These are phyloP conservation scores for Beta lomatogona DNA, from an alignment of 179 eudicot species.

Conservation along the genomic window DNA sequence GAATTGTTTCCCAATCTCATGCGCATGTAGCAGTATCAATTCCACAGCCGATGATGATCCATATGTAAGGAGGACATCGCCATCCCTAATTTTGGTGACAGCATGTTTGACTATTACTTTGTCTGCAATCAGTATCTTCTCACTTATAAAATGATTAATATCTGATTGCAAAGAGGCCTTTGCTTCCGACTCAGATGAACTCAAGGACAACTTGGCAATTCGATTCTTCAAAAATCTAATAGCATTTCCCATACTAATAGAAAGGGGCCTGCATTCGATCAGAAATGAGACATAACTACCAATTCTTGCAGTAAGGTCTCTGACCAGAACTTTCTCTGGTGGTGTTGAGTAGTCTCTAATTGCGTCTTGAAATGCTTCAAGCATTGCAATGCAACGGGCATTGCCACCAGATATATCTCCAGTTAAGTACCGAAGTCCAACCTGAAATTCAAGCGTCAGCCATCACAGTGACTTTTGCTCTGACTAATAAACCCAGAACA, in stretches of 20 bases:
- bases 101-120: slow-evolving; percentile 90
- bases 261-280: slow-evolving; percentile 96
- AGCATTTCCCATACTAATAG: slow-evolving; percentile 99
- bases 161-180: slow-evolving; percentile 72
- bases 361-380: slow-evolving; percentile 91
- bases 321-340: slow-evolving; percentile 66
- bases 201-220: slow-evolving; percentile 70
- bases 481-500: not conserved
- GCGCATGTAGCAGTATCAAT: slow-evolving; percentile 78
- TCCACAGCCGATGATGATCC: slow-evolving; percentile 96
- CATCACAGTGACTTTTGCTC: not conserved
- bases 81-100: slow-evolving; percentile 96
- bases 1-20: slow-evolving; percentile 84
- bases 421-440: slow-evolving; percentile 80
- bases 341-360: slow-evolving; percentile 86
- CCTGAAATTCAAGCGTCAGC: slow-evolving; percentile 52
- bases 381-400: slow-evolving; percentile 99
- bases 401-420: slow-evolving; percentile 94
- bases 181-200: slow-evolving; percentile 83
- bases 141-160: slow-evolving; percentile 75
- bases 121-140: slow-evolving; percentile 89
- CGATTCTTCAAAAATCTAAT: slow-evolving; percentile 80
- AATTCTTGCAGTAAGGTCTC: slow-evolving; percentile 89
- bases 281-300: slow-evolving; percentile 86
- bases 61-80: slow-evolving; percentile 94